Conservation (phyloP, 108 stramenopile genomes). For the Nannochloropsis salina region DNA sequence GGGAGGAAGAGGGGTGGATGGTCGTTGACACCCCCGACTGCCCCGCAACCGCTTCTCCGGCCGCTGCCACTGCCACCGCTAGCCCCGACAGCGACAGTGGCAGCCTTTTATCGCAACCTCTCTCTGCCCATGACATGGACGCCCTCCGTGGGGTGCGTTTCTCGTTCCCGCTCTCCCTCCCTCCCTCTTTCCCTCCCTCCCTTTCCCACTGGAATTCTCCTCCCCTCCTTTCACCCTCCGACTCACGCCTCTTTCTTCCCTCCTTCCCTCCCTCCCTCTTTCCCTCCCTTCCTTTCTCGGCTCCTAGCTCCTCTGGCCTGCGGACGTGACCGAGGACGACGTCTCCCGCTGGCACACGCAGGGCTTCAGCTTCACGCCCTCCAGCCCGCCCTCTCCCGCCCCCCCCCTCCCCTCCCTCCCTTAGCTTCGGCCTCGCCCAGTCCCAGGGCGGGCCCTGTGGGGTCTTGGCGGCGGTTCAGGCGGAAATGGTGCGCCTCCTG, state of each 20-base stretch:
- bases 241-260: neutral
- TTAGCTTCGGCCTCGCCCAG: slow-evolving; percentile 70
- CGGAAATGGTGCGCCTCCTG: slow-evolving; percentile 59
- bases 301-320: neutral
- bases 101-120: neutral
- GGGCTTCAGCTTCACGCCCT: too few relatives aligned
- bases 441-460: slow-evolving; percentile 79
- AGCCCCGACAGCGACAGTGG: neutral
- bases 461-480: slow-evolving; percentile 70
- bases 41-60: neutral
- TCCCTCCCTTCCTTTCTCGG: neutral
- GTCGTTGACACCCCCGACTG: neutral
- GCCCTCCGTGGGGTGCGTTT: neutral
- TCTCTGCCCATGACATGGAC: neutral
- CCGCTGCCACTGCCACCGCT: neutral
- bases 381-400: too few relatives aligned
- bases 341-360: neutral
- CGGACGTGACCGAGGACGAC: neutral
- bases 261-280: neutral
- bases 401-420: neutral
- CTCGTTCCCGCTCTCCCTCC: neutral
- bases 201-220: neutral
- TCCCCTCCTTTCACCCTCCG: neutral
- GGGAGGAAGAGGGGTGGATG: neutral
- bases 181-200: neutral